Base-by-base conservation (phyloP, 768 basidiomycete genomes). In the Mycena capillaripes region DNA sequence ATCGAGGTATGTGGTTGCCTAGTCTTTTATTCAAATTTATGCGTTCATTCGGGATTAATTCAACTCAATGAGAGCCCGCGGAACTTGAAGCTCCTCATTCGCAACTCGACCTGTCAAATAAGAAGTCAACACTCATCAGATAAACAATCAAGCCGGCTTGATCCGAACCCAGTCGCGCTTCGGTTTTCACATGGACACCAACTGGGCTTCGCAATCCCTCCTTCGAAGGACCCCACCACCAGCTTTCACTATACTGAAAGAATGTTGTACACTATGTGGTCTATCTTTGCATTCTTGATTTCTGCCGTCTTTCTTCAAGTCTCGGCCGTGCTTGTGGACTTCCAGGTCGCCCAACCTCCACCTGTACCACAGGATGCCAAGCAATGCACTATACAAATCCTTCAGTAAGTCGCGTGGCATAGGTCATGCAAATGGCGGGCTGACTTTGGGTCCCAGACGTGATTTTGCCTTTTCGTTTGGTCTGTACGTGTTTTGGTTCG, bases 401-500 rank as follows among this genome's bases (percentile, higher is more conserved):
- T 95, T 19, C 84, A 91, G 92, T 93, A 71, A 76, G 87, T 81
- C 25, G 32, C 23, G 16, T n/a, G 14, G 59, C 66, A 38, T 21
- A 21, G 65, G 58, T 29, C 52, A 44, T 19, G n/a, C 34, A 21
- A 38, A 34, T 58, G 27, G 55, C 46, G 5, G 40, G 63, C 61
- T 40, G 53, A 21, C 29, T 30, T 25, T 6, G n/a, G 61, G 30
- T 36, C 70, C 2, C 25, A 93, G 93, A 78, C 91, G 89, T 62
- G 92, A 92, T 65, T 94, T 93, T 77, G 93, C 89, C 4, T 89
- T 86, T 78, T 94, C 93, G 3, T 94, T 89, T 72, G 92, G 91
- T 76, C 70, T 83, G 93, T 93, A 76, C 78, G 88, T n/a, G n/a
- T n/a, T n/a, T 84, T 44, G 19, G 29, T 42, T 3, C 46, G 30